phyloP scores from a whole-genome alignment of 129 eudicot genomes.

The Helianthus tuberosus region DNA sequence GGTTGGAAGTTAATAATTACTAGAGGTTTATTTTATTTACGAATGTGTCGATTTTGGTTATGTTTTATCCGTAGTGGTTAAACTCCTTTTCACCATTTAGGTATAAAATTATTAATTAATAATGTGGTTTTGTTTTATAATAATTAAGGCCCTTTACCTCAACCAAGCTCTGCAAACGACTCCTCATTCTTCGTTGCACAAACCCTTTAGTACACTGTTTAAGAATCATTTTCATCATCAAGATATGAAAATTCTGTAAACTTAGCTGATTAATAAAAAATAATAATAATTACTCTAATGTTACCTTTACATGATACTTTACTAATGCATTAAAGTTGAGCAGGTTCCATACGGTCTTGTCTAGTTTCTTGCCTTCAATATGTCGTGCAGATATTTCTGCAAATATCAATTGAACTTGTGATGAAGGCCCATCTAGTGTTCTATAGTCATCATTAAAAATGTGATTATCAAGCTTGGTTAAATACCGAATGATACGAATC shows the following conservation, averaged over 20 bases:
- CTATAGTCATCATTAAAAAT: neutral
- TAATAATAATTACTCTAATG: neutral
- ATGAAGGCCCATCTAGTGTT: neutral
- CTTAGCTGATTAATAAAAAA: neutral
- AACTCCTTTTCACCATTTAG: neutral
- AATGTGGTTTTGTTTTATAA: neutral
- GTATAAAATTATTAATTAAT: neutral
- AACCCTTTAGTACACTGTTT: slow-evolving; percentile 80
- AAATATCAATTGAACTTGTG: slow-evolving; percentile 8
- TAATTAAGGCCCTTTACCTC: slow-evolving; percentile 48
- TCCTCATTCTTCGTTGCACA: slow-evolving; percentile 82
- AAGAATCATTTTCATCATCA: slow-evolving; percentile 20
- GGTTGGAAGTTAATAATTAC: neutral
- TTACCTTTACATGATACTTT: slow-evolving; percentile 88
- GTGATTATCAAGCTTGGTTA: slow-evolving; percentile 6
- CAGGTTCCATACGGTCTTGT: slow-evolving; percentile 89
- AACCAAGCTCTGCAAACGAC: slow-evolving; percentile 73
- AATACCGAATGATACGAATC: slow-evolving; percentile 90
- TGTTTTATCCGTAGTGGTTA: neutral
- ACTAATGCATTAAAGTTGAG: slow-evolving; percentile 83
- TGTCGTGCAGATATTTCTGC: slow-evolving; percentile 73
- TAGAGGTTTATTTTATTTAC: neutral
- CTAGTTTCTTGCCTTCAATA: slow-evolving; percentile 82
- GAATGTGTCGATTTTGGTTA: neutral
- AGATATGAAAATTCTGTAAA: neutral